Base-by-base conservation (phyloP, 164 flowering plant genomes). In the Vitis rupestris region DNA sequence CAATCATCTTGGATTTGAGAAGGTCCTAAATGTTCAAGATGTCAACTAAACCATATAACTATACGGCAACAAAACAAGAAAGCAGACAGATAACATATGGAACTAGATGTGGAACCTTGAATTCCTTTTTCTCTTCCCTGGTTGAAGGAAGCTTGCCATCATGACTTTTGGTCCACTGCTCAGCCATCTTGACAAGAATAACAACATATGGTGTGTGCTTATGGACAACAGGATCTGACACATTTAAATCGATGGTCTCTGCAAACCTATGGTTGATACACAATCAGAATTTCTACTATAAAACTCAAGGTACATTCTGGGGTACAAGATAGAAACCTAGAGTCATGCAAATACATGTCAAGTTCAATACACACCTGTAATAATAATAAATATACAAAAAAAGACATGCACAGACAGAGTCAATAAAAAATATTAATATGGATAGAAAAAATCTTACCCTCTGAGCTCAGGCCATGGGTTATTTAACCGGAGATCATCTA, bases 391-490 rank as follows among this genome's bases (percentile, higher is more conserved):
- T 6, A 37, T 37, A 37, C 44, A 37, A 37, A 37, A 37, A 37
- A 37, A 37, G 44, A 6, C 44, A 37, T 3, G 10, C 27, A 23
- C 27, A 14, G 53, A 63, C 27, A 63, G 16, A 17, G 7, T 65
- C 29, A 53, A 53, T 15, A 57, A 59, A 48, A 69, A 44, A 50
- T 66, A 56, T 37, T 63, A 50, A 31, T 11, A 1, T 60, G 71
- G n/a, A 10, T 9, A 23, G 50, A 52, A 50, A 66, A 37, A 64
- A 56, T 10, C 64, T 27, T 61, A 92, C 97, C 88, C 82, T 77
- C 68, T 85, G 47, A 93, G 97, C 79, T 96, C 98, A 68, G 94
- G 93, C 99, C 99, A 96, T 55, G 99, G 99, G 68, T 87, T 87
- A 77, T 96, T 88, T 61, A 93, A 76, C 69, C 98, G 93, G 37